Evolutionary conservation across 2,329 filamentous ascomycete genomes (phyloP).

Genomic region (Paraphaeosphaeria minitans): DNA sequence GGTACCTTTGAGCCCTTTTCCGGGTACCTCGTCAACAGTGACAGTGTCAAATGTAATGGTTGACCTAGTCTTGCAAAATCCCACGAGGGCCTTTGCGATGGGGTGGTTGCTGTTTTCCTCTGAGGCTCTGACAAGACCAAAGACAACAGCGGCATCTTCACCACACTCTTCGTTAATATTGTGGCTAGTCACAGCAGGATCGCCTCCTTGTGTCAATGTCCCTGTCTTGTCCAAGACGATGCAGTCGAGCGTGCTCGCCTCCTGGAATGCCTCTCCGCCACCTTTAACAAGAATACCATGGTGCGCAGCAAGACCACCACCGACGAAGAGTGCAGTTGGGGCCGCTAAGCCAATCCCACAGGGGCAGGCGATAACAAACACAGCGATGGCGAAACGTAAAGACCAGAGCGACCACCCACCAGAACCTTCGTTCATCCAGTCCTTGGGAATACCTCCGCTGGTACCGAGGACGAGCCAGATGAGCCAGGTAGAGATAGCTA

Average conservation of each 20-base stretch:
- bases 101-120: conserved; percentile 78
- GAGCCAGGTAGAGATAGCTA: conserved; percentile 73
- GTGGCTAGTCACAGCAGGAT: conserved; percentile 69
- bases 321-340: conserved; percentile 82
- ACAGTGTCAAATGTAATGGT: conserved; percentile 27
- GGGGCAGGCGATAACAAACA: conserved; percentile 86
- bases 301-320: conserved; percentile 77
- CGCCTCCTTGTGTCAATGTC: conserved; percentile 74
- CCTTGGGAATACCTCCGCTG: conserved; percentile 60
- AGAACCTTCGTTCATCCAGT: conserved; percentile 59
- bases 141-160: conserved; percentile 45
- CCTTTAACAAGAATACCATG: conserved; percentile 82
- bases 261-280: conserved; percentile 84
- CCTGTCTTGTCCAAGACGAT: conserved; percentile 91
- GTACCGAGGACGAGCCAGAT: conserved; percentile 71
- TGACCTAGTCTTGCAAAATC: conserved; percentile 58
- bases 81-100: conserved; percentile 71
- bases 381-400: conserved; percentile 81
- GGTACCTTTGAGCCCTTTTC: conserved; percentile 69
- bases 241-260: conserved; percentile 76
- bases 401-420: conserved; percentile 76
- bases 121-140: conserved; percentile 63
- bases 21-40: conserved; percentile 68
- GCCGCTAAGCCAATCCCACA: conserved; percentile 85
- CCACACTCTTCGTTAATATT: conserved; percentile 37